Conservation (phyloP, 495 filamentous ascomycete genomes). For the Amorphotheca resinae region DNA sequence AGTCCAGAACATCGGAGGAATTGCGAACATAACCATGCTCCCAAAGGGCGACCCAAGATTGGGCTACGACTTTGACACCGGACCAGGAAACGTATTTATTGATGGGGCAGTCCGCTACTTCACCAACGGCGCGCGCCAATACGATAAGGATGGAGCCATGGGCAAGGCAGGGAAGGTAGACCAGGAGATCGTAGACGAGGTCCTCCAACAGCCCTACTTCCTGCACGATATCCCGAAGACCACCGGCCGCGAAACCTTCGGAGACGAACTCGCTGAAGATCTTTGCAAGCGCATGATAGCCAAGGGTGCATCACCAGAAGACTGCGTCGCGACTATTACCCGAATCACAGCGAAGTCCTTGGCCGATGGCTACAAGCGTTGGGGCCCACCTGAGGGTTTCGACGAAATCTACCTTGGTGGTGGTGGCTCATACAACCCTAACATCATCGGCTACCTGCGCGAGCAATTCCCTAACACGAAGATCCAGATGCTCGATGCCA, state of each 20-base stretch:
- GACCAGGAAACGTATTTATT: conserved; percentile 33
- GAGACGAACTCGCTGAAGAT: conserved; percentile 13
- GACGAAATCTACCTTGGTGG: conserved; percentile 23
- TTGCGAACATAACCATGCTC: too few species aligned
- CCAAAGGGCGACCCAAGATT: conserved; percentile 31
- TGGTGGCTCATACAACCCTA: conserved; percentile 23
- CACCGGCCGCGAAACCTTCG: too few species aligned
- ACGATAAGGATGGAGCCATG: too few species aligned
- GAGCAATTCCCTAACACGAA: conserved; percentile 18
- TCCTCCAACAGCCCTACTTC: conserved; percentile 12
- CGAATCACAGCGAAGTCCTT: conserved; percentile 16
- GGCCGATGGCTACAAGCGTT: conserved; percentile 15
- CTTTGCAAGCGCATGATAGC: conserved; percentile 9
- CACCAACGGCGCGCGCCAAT: conserved; percentile 8
- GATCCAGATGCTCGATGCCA: conserved; percentile 17
- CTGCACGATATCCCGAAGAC: conserved; percentile 12
- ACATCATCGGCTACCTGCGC: conserved; percentile 22
- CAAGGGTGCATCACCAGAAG: conserved; percentile 11
- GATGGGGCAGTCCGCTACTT: conserved; percentile 20
- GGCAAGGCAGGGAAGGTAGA: conserved; percentile 12
- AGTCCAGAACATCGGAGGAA: conserved; percentile 37
- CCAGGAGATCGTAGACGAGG: conserved; percentile 14
- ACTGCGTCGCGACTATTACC: conserved; percentile 17
- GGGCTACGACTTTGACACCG: too few species aligned
- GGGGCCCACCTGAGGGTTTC: conserved; percentile 15